Evolutionary conservation across 2,329 filamentous ascomycete species (phyloP), one percentile per base, ranked within the genome.

Genomic region (Nakataea oryzae): DNA sequence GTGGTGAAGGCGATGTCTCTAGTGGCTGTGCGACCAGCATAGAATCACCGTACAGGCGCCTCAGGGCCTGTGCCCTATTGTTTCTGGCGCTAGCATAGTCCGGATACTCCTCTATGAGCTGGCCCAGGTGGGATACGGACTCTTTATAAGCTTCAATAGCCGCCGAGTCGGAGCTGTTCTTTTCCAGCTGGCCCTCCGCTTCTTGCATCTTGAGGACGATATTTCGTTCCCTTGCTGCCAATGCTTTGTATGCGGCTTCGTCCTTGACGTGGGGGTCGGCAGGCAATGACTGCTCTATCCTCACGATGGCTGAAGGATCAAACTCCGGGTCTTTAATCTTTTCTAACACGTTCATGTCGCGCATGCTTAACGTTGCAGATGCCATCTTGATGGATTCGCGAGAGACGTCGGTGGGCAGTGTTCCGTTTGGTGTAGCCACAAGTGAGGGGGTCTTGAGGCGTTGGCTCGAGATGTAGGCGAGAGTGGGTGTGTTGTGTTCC

Each of bases 51-150:
- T 87, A 85, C 62, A 86, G 73, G 58, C 87, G 77, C 27, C 87
- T 76, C 32, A 82, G 68, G 11, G 87, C 80, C 71, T 93, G 90
- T 3, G 87, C 89, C 59, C 89, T 81, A 73, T 93, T 93, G 71
- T 91, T 89, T 63, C 85, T 82, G 7, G 86, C 87, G 65, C 87
- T 90, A 27, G 89, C 88, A 72, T 93, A 93, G 34, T 76, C 73
- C 3, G 89, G 87, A 61, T 84, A 71, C 28, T 81, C 73, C 2
- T 75, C 69, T 54, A 91, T 82, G 34, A 91, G 76, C 2, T 73
- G 70, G 32, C 80, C 78, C 6, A 93, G 75, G 7, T 76, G 72
- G 12, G 72, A 70, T 24, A 86, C 71, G 61, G 78, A 79, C 47
- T 73, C 64, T 29, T 72, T 75, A 67, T 86, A 87, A 54, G 75